Percentiles rank a stretch among this genome's conserved stretches.
Evolutionary conservation across 2,329 filamentous ascomycete species (phyloP).

Genomic region (Trichoderma sp.): DNA sequence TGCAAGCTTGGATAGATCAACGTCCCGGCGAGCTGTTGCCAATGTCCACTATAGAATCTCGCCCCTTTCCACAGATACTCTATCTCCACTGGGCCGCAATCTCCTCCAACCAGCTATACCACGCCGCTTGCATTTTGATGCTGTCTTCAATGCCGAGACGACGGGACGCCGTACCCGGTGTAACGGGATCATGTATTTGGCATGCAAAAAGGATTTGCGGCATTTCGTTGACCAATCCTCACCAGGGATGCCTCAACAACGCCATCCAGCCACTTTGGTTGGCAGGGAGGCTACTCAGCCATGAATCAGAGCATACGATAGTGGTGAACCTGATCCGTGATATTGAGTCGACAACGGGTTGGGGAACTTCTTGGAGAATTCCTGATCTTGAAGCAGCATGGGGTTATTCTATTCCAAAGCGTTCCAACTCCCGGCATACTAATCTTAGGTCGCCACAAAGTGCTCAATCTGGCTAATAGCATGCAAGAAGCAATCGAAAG

Average conservation of each 20-base stretch:
- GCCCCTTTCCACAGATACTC: conserved; percentile 54
- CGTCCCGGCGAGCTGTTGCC: conserved; percentile 51
- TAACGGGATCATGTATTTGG: conserved; percentile 48
- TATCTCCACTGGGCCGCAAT: conserved; percentile 58
- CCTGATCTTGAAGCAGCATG: conserved; percentile 49
- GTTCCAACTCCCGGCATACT: neutral
- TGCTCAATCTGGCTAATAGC: neutral
- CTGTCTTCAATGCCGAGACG: conserved; percentile 41
- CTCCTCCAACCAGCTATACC: conserved; percentile 59
- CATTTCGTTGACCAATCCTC: conserved; percentile 49
- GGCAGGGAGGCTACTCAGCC: conserved; percentile 55
- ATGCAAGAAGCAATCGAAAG: neutral
- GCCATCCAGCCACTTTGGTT: conserved; percentile 60
- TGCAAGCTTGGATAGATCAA: conserved; percentile 50
- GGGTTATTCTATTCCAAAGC: conserved; percentile 36
- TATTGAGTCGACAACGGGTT: conserved; percentile 55
- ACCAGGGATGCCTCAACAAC: conserved; percentile 58
- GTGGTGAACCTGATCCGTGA: conserved; percentile 48
- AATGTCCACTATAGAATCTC: conserved; percentile 45
- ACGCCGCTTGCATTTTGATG: conserved; percentile 56
- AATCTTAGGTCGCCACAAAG: neutral
- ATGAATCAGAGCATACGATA: conserved; percentile 46
- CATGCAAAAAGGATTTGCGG: conserved; percentile 43
- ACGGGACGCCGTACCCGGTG: neutral
- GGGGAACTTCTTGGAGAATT: conserved; percentile 57